These are phyloP conservation scores for Diplodia seriata DNA, from an alignment of 2,329 filamentous ascomycete species.

Conservation along the genomic window DNA sequence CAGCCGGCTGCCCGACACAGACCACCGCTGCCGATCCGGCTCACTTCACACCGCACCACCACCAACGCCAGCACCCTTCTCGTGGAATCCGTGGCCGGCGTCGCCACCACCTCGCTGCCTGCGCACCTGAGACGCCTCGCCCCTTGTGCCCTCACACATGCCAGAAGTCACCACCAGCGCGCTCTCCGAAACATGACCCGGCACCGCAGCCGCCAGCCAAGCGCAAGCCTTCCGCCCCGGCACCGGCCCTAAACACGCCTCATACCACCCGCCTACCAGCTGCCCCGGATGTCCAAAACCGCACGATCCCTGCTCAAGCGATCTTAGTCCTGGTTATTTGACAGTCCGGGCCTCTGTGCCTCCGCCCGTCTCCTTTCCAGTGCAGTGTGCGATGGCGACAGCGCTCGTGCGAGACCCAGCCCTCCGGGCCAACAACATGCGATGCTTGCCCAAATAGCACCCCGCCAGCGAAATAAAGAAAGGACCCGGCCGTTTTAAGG, in stretches of 20 bases:
- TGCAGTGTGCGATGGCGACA: constrained; percentile 1
- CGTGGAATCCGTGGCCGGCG: not conserved
- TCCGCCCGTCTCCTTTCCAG: not conserved
- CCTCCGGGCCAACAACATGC: not conserved
- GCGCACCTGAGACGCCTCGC: not conserved
- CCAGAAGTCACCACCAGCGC: not conserved
- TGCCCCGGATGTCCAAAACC: not conserved
- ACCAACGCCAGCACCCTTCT: no score
- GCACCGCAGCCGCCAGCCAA: not conserved
- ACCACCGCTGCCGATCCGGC: constrained; percentile 1
- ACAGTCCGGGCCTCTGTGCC: not conserved
- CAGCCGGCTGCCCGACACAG: not conserved
- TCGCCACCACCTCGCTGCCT: not conserved
- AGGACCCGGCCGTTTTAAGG: not conserved
- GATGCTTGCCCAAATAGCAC: not conserved
- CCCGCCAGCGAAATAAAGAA: not conserved
- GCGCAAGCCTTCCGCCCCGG: constrained; percentile 5
- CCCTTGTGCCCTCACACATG: no score
- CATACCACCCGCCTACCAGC: not conserved
- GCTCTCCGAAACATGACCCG: not conserved
- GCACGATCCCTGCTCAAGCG: not conserved
- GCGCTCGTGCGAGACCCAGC: constrained; percentile 7
- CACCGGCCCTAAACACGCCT: not conserved
- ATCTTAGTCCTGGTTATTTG: not conserved
- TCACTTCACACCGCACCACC: not conserved